These are phyloP conservation scores for Cenchrus purpureus DNA, from an alignment of 176 grass and related monocot genomes.

Conservation along the genomic window DNA sequence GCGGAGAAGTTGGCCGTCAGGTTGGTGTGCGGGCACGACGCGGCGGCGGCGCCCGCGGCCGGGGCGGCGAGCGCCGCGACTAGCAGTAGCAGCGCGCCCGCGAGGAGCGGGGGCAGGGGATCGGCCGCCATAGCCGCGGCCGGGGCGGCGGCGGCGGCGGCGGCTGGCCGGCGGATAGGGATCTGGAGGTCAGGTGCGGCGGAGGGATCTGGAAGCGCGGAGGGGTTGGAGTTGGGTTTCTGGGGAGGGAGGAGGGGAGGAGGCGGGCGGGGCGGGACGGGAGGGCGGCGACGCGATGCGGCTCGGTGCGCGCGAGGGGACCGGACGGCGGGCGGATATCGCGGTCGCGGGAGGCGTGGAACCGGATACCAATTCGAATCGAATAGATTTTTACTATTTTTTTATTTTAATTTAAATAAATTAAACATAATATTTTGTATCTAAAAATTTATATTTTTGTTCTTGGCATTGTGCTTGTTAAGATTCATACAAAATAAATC, in stretches of 20 bases:
- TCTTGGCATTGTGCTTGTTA: too few relatives aligned
- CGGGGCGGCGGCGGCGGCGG: slow-evolving; percentile 28
- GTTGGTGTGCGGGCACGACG: slow-evolving; percentile 64
- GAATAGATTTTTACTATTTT: too few relatives aligned
- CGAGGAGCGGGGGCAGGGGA: slow-evolving; percentile 11
- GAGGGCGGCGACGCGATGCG: neutral
- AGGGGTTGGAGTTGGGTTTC: slow-evolving; percentile 29
- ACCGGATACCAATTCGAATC: too few relatives aligned
- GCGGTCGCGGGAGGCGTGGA: neutral
- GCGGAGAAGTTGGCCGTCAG: slow-evolving; percentile 55
- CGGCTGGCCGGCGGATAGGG: slow-evolving; percentile 39
- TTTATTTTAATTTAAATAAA: too few relatives aligned
- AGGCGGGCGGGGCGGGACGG: neutral
- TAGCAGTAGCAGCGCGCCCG: neutral
- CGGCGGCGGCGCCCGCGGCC: neutral
- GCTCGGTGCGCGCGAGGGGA: neutral
- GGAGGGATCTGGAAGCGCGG: slow-evolving; percentile 49
- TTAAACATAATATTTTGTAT: too few relatives aligned
- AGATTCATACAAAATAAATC: too few relatives aligned
- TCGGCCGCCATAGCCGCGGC: slow-evolving; percentile 45
- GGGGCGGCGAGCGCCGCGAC: neutral
- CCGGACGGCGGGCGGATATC: slow-evolving; percentile 7
- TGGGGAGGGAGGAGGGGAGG: neutral
- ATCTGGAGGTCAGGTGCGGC: slow-evolving; percentile 40
- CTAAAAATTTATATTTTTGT: too few relatives aligned